A percentile compares a stretch with the other conserved stretches of the same genome.
These are phyloP conservation scores for Epicoccum sorghinum DNA, from an alignment of 2,329 filamentous ascomycete genomes.

Conservation along the genomic window DNA sequence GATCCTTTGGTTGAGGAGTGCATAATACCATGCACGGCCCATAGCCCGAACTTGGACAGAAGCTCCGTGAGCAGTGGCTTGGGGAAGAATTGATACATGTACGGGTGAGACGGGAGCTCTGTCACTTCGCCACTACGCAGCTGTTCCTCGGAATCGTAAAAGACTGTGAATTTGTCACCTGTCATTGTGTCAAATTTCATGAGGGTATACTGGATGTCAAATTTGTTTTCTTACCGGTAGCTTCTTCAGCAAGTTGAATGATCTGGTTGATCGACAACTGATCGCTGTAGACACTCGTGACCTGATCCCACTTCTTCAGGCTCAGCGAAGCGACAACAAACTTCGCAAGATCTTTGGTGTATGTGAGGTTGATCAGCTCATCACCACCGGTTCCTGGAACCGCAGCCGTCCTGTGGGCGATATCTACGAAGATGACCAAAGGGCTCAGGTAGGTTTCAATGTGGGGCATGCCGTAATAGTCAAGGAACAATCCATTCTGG, in stretches of 20 bases:
- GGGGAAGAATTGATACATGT: conserved; percentile 22
- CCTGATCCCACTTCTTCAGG: conserved; percentile 44
- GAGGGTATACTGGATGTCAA: too few species aligned
- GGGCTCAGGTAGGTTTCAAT: conserved; percentile 24
- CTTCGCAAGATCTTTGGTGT: conserved; percentile 25
- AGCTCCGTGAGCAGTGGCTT: conserved; percentile 19
- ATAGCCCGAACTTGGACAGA: conserved; percentile 21
- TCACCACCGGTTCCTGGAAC: conserved; percentile 26
- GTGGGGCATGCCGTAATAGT: conserved; percentile 40
- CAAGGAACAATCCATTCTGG: conserved; percentile 37
- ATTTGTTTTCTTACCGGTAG: conserved; percentile 17
- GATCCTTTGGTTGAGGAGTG: conserved; percentile 12
- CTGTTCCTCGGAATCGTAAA: conserved; percentile 24
- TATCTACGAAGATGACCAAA: conserved; percentile 21
- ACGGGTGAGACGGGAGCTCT: conserved; percentile 22
- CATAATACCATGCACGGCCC: conserved; percentile 13
- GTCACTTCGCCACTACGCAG: conserved; percentile 19
- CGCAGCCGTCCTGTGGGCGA: conserved; percentile 20
- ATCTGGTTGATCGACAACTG: conserved; percentile 54
- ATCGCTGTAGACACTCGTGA: conserved; percentile 42
- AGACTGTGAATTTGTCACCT: conserved; percentile 35
- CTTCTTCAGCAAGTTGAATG: conserved; percentile 50
- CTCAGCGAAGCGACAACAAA: conserved; percentile 21
- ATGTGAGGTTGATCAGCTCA: conserved; percentile 19
- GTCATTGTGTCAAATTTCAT: conserved; percentile 15